A percentile compares a stretch with the other conserved stretches of the same genome.
phyloP scores from a whole-genome alignment of 2,329 filamentous ascomycete genomes.

The Penicillium brevicompactum region DNA sequence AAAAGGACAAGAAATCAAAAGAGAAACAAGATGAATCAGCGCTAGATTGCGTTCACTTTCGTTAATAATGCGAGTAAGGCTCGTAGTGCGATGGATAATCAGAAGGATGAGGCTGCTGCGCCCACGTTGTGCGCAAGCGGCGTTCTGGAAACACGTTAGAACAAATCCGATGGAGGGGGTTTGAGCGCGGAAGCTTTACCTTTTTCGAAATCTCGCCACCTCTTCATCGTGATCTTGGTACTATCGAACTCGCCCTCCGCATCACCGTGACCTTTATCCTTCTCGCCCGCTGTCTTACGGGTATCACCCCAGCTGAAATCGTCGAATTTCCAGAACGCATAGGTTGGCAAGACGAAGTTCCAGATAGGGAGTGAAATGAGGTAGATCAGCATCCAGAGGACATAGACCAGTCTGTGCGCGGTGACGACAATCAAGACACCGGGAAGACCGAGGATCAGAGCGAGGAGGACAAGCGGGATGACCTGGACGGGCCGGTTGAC shows the following conservation, averaged over 20 bases:
- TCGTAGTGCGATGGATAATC: conserved; percentile 38
- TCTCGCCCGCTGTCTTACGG: conserved; percentile 89
- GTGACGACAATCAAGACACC: conserved; percentile 90
- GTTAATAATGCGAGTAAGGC: conserved; percentile 41
- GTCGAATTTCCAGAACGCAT: conserved; percentile 99
- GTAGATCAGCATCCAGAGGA: conserved; percentile 97
- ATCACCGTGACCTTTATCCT: conserved; percentile 79
- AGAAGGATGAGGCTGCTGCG: conserved; percentile 28
- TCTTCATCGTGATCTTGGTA: conserved; percentile 98
- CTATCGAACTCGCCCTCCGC: conserved; percentile 96
- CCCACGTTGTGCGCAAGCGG: conserved; percentile 34
- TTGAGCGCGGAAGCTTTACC: conserved; percentile 46
- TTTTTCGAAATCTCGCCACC: conserved; percentile 95
- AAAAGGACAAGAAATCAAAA: conserved; percentile 3
- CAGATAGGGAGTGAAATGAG: conserved; percentile 89
- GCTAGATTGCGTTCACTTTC: conserved; percentile 1
- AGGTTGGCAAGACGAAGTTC: conserved; percentile 94
- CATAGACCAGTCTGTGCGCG: conserved; percentile 87
- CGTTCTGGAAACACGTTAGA: conserved; percentile 36
- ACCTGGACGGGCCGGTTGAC: conserved; percentile 74
- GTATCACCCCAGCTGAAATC: conserved; percentile 99
- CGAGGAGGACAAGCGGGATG: conserved; percentile 87
- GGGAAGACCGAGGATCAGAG: conserved; percentile 88
- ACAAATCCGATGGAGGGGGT: not conserved
- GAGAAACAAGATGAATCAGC: conserved; percentile 1